Evolutionary conservation across 1,284 basidiomycete species (phyloP), one percentile per base, ranked within the genome.

Genomic region (Austropuccinia psidii): DNA sequence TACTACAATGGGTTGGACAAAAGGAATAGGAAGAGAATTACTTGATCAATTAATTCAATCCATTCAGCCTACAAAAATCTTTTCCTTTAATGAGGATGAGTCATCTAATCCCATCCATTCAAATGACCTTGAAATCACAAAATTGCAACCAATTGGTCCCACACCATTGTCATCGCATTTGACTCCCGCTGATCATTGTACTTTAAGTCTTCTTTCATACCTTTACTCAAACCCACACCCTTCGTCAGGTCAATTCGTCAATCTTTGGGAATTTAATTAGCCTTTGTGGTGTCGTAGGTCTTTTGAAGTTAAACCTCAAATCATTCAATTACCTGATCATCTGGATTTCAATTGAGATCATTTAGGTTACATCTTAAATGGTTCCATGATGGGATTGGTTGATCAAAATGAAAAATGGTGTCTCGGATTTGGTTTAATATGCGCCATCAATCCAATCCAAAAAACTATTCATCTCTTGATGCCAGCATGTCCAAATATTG

Each of bases 1-100:
- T 15, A 73, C 64, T 45, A 73, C 70, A 1, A 73, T 73, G 70
- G 70, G 70, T 21, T 73, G 70, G 70, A 73, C 47, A 1, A 57
- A 33, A 33, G 70, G 70, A 15, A 21, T 73, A 13, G 70, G 70
- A 17, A 33, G 39, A 41, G 70, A 73, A n/a, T 19, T 73, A 8
- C 60, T 73, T 21, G 41, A 43, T 64, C 60, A 65, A 33, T 21
- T 73, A 7, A 21, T 29, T 21, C 45, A 57, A 65, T 37, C 29
- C 27, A 47, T 73, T 15, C 45, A 65, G 35, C 70, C 70, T 24
- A 65, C 47, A 45, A 24, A 39, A 15, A 64, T 55, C 21, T 65
- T 47, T 33, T 55, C 60, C 35, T 73, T 73, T 27, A 52, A 52
- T 47, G 69, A 72, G 11, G 21, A 13, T 50, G 29, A 33, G 19